phyloP scores from a whole-genome alignment of 108 stramenopile genomes.

The Phaeodactylum tricornutum region DNA sequence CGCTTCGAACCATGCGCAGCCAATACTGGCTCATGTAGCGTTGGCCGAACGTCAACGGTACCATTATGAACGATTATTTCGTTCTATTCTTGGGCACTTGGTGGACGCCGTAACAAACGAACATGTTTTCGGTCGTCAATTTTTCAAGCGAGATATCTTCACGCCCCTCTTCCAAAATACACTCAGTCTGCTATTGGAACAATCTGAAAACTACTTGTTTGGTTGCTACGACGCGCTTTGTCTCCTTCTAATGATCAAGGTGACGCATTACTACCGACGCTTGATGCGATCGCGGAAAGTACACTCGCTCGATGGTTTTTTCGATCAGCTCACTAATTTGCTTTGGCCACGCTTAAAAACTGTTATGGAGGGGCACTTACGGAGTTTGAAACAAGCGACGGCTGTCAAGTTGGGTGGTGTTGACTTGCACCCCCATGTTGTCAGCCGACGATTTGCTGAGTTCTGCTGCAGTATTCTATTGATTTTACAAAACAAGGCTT shows the following conservation, averaged over 20 bases:
- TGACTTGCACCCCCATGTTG: slow-evolving; percentile 92
- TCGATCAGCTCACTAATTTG: slow-evolving; percentile 84
- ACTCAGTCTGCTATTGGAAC: slow-evolving; percentile 82
- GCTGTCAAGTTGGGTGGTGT: slow-evolving; percentile 80
- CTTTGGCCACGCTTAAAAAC: slow-evolving; percentile 96
- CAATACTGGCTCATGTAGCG: slow-evolving; percentile 91
- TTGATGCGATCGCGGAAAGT: slow-evolving; percentile 86
- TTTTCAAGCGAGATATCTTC: slow-evolving; percentile 91
- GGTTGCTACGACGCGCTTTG: slow-evolving; percentile 91
- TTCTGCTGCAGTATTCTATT: slow-evolving; percentile 87
- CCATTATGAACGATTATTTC: slow-evolving; percentile 92
- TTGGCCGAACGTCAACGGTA: slow-evolving; percentile 64
- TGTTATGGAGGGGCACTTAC: slow-evolving; percentile 88
- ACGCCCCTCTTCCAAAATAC: slow-evolving; percentile 80
- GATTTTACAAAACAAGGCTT: slow-evolving; percentile 30
- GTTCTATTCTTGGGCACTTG: slow-evolving; percentile 89
- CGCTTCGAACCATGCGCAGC: slow-evolving; percentile 20
- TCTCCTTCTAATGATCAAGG: slow-evolving; percentile 94
- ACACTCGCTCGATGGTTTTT: slow-evolving; percentile 83
- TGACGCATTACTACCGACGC: slow-evolving; percentile 83
- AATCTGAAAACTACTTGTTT: slow-evolving; percentile 94
- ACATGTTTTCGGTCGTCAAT: slow-evolving; percentile 89
- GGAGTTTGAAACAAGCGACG: slow-evolving; percentile 77
- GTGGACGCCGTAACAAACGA: slow-evolving; percentile 96
- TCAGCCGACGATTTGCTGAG: slow-evolving; percentile 93